Evolutionary conservation across 768 basidiomycete genomes (phyloP).

Genomic region (Tricholoma hemisulphureum): DNA sequence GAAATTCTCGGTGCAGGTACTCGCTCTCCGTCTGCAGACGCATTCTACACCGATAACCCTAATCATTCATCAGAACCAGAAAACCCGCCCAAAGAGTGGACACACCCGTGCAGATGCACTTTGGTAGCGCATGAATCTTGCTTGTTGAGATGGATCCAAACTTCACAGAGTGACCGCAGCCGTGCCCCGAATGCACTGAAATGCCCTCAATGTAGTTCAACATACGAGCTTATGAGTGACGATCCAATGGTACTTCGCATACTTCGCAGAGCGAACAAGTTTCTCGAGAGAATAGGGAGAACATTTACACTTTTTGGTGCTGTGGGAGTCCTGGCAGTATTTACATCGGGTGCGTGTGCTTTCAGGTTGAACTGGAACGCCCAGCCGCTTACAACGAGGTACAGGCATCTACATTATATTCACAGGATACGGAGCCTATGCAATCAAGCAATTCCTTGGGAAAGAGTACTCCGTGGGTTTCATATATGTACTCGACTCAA

Average conservation of each 20-base stretch:
- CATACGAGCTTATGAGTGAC: slow-evolving; percentile 66
- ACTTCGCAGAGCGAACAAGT: slow-evolving; percentile 50
- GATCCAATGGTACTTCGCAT: slow-evolving; percentile 52
- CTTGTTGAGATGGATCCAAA: slow-evolving; percentile 76
- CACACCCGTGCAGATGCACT: slow-evolving; percentile 79
- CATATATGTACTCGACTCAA: too few relatives aligned
- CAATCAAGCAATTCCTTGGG: slow-evolving; percentile 67
- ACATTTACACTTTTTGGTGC: slow-evolving; percentile 50
- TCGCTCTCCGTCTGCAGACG: neutral
- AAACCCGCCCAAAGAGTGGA: slow-evolving; percentile 59
- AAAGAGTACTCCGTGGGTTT: slow-evolving; percentile 48
- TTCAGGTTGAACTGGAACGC: neutral
- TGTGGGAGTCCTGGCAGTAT: slow-evolving; percentile 50
- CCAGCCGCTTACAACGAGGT: neutral
- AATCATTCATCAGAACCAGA: slow-evolving; percentile 34
- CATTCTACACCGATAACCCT: neutral
- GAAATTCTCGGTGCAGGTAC: slow-evolving; percentile 50
- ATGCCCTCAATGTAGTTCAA: slow-evolving; percentile 73
- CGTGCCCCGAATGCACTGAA: slow-evolving; percentile 68
- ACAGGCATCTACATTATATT: slow-evolving; percentile 45
- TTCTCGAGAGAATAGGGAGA: slow-evolving; percentile 50
- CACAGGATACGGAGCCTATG: slow-evolving; percentile 72
- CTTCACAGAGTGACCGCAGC: slow-evolving; percentile 55
- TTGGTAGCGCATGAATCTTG: slow-evolving; percentile 79
- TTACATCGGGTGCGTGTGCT: slow-evolving; percentile 56